Evolutionary conservation across 495 filamentous ascomycete species (phyloP).

Genomic region (Cladorrhinum samala): DNA sequence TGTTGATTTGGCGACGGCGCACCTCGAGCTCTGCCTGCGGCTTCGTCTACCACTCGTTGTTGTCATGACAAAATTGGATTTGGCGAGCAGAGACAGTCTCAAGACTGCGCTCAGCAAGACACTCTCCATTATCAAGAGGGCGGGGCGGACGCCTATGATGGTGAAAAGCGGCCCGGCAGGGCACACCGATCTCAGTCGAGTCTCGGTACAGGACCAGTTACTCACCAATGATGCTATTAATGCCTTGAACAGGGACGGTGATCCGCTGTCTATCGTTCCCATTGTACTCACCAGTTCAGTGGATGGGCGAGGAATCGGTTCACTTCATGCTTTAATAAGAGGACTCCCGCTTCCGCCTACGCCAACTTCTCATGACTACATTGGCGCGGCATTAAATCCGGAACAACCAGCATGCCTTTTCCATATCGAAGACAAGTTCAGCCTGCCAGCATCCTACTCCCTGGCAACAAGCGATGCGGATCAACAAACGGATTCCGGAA

Average conservation of each 20-base stretch:
- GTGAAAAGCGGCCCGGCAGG: slow-evolving; percentile 44
- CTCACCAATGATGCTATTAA: slow-evolving; percentile 47
- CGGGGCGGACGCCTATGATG: slow-evolving; percentile 65
- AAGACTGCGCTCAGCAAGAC: slow-evolving; percentile 62
- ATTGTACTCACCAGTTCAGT: slow-evolving; percentile 86
- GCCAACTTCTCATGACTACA: slow-evolving; percentile 41
- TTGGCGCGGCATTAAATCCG: slow-evolving; percentile 38
- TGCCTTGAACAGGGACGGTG: slow-evolving; percentile 38
- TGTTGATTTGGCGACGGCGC: slow-evolving; percentile 65
- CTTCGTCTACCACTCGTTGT: slow-evolving; percentile 69
- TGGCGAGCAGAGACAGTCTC: slow-evolving; percentile 67
- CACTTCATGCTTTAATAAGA: slow-evolving; percentile 74
- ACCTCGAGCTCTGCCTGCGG: slow-evolving; percentile 82
- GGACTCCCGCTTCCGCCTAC: slow-evolving; percentile 64
- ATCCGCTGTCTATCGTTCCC: slow-evolving; percentile 58
- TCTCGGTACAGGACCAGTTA: slow-evolving; percentile 41
- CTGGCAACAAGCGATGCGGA: slow-evolving; percentile 34
- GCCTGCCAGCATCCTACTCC: slow-evolving; percentile 46
- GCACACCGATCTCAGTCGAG: slow-evolving; percentile 27
- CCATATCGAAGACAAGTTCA: slow-evolving; percentile 75
- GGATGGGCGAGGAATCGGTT: slow-evolving; percentile 72
- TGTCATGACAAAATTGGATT: slow-evolving; percentile 83
- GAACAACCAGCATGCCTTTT: slow-evolving; percentile 58
- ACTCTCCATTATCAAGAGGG: slow-evolving; percentile 69
- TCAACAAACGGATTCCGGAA: slow-evolving; percentile 34